Evolutionary conservation across 345 rosid genomes (phyloP).

Genomic region (Capsella bursapastoris): DNA sequence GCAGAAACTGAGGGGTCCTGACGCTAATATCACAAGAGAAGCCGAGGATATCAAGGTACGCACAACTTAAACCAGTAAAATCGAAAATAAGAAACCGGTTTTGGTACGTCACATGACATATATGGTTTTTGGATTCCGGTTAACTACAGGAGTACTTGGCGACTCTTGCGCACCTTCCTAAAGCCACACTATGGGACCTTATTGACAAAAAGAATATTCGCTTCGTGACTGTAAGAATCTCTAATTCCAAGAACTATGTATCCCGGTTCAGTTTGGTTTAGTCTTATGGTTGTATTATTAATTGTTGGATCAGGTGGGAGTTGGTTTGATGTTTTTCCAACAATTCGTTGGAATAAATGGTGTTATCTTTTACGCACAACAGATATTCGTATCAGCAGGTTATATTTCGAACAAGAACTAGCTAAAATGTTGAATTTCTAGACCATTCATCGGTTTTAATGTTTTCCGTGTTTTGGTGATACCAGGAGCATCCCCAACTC

Average conservation of each 20-base stretch:
- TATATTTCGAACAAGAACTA: neutral
- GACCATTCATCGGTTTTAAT: conserved; percentile 12
- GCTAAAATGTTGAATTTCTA: neutral
- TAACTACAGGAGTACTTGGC: conserved; percentile 49
- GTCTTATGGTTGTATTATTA: neutral
- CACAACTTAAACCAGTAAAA: neutral
- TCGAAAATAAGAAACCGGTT: conserved; percentile 13
- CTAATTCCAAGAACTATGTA: neutral
- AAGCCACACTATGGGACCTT: conserved; percentile 44
- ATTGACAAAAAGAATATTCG: conserved; percentile 47
- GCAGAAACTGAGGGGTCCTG: conserved; percentile 51
- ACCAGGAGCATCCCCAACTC: conserved; percentile 48
- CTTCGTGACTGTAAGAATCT: conserved; percentile 50
- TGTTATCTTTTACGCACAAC: conserved; percentile 51
- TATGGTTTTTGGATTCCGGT: neutral
- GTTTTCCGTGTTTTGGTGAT: conserved; percentile 11
- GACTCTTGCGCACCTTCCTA: conserved; percentile 48
- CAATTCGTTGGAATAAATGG: conserved; percentile 58
- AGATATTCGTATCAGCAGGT: conserved; percentile 61
- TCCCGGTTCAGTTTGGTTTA: conserved; percentile 19
- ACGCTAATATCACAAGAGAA: conserved; percentile 51
- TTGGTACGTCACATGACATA: neutral
- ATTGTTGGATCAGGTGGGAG: conserved; percentile 47
- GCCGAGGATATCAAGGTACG: conserved; percentile 51
- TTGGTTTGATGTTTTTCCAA: conserved; percentile 58